phyloP scores from a whole-genome alignment of 2,329 filamentous ascomycete species.

The Apiospora marii region DNA sequence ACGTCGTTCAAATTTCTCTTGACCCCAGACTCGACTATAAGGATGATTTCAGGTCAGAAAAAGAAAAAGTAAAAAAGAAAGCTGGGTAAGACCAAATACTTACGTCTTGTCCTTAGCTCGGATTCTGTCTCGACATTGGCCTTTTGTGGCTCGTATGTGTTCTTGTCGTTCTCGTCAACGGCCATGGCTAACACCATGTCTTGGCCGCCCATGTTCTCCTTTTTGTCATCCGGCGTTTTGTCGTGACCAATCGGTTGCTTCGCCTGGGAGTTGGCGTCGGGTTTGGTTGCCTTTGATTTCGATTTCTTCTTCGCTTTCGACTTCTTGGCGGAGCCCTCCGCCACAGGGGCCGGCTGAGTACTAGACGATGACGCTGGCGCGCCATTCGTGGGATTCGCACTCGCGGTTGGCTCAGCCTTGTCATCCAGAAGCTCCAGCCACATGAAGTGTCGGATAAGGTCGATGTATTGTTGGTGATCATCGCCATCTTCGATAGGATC shows the following conservation, averaged over 20 bases:
- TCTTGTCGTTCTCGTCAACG: slow-evolving; percentile 23
- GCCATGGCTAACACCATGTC: slow-evolving; percentile 33
- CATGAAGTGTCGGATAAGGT: slow-evolving; percentile 54
- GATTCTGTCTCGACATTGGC: slow-evolving; percentile 52
- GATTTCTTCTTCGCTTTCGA: slow-evolving; percentile 42
- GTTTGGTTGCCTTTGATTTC: slow-evolving; percentile 34
- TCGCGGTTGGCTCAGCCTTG: slow-evolving; percentile 21
- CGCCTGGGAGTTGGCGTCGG: not conserved
- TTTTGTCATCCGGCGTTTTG: not conserved
- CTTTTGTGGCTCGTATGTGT: slow-evolving; percentile 42
- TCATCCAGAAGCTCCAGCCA: slow-evolving; percentile 45
- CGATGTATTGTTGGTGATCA: slow-evolving; percentile 51
- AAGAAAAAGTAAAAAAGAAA: no score
- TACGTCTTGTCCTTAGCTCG: slow-evolving; percentile 42
- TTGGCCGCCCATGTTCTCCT: slow-evolving; percentile 30
- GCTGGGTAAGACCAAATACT: not conserved
- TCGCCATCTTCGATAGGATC: slow-evolving; percentile 58
- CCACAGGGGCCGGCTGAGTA: slow-evolving; percentile 25
- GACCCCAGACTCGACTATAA: slow-evolving; percentile 38
- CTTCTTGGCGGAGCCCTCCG: slow-evolving; percentile 38
- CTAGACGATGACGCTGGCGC: slow-evolving; percentile 10
- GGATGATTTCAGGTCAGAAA: not conserved
- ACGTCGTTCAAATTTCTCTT: slow-evolving; percentile 43
- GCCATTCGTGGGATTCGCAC: slow-evolving; percentile 13
- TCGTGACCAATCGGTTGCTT: not conserved